These are phyloP conservation scores for Mycena sp. DNA, from an alignment of 1,284 basidiomycete species.

Conservation along the genomic window DNA sequence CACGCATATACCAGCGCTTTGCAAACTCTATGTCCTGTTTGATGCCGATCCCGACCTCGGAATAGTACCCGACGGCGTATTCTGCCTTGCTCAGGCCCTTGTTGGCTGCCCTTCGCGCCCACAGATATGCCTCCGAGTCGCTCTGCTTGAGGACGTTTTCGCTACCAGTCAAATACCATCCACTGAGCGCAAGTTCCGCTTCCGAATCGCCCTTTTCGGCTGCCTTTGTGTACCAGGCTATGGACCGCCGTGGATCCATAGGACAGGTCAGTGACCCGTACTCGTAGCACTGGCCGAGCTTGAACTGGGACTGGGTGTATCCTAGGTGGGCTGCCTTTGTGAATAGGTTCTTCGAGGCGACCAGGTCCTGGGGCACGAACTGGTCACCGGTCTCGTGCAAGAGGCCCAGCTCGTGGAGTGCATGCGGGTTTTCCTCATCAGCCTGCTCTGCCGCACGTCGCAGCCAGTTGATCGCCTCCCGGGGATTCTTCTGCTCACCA, in stretches of 20 bases:
- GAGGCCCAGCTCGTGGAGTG: conserved; percentile 95
- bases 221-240: conserved; percentile 99
- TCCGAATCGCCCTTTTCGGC: conserved; percentile 96
- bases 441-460: conserved; percentile 96
- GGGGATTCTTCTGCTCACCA: conserved; percentile 85
- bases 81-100: conserved; percentile 94
- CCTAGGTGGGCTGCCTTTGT: conserved; percentile 95
- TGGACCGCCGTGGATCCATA: conserved; percentile 91
- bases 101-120: conserved; percentile 94
- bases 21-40: conserved; percentile 96
- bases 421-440: conserved; percentile 98
- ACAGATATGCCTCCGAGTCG: conserved; percentile 97
- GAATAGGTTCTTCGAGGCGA: conserved; percentile 87
- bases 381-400: conserved; percentile 85
- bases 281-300: conserved; percentile 95
- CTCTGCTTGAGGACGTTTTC: conserved; percentile 97
- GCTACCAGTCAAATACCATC: conserved; percentile 97
- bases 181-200: conserved; percentile 94
- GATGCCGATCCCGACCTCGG: conserved; percentile 97
- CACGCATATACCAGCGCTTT: conserved; percentile 99
- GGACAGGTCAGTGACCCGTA: conserved; percentile 92
- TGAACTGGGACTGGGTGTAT: conserved; percentile 94
- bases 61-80: conserved; percentile 97
- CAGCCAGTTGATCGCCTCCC: conserved; percentile 96
- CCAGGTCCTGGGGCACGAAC: conserved; percentile 74